Evolutionary conservation across 2,329 filamentous ascomycete genomes (phyloP).

Genomic region (Cercospora sesami): DNA sequence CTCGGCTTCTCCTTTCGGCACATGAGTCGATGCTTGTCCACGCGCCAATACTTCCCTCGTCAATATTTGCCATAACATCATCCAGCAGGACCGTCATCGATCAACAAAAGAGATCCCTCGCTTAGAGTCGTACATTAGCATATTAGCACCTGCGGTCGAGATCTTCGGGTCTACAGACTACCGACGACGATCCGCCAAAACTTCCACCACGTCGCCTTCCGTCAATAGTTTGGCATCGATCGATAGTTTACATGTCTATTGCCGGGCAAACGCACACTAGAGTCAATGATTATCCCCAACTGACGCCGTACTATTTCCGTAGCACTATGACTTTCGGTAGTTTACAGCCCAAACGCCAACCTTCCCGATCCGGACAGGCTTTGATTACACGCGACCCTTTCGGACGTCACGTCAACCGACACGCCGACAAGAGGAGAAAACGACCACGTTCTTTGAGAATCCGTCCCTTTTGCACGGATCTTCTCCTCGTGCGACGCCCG

Average conservation of each 20-base stretch:
- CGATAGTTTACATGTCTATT: slow-evolving; percentile 10
- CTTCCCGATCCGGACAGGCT: slow-evolving; percentile 7
- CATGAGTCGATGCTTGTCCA: neutral
- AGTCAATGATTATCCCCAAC: slow-evolving; percentile 4
- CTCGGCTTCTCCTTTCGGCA: neutral
- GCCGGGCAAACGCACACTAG: slow-evolving; percentile 5
- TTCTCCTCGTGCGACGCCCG: neutral
- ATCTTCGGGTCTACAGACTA: neutral
- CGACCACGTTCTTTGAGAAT: neutral
- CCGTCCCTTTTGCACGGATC: neutral
- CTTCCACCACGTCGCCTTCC: slow-evolving; percentile 4
- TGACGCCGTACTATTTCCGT: slow-evolving; percentile 13
- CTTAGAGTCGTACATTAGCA: neutral
- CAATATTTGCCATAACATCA: neutral
- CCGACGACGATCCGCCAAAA: neutral
- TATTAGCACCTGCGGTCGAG: neutral
- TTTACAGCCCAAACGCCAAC: slow-evolving; percentile 5
- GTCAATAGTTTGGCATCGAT: slow-evolving; percentile 8
- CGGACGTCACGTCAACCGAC: neutral
- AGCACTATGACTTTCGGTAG: slow-evolving; percentile 7
- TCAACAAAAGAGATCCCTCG: neutral
- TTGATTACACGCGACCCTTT: slow-evolving; percentile 8
- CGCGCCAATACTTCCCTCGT: neutral
- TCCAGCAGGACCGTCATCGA: neutral
- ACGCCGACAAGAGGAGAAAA: neutral